These are phyloP conservation scores for Aspergillus intermedius DNA, from an alignment of 2,329 filamentous ascomycete species.

Conservation along the genomic window DNA sequence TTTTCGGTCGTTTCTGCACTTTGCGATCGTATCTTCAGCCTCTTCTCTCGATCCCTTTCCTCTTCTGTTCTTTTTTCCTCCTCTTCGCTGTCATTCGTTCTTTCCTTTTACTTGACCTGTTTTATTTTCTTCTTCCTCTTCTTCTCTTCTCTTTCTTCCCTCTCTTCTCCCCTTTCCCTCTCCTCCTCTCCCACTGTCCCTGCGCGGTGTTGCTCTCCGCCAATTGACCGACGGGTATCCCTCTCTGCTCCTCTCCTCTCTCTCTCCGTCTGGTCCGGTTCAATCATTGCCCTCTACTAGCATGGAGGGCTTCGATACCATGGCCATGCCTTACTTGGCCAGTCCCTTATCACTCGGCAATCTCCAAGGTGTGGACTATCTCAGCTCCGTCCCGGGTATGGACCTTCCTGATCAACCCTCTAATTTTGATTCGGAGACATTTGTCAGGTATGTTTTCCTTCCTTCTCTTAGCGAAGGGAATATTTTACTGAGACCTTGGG, in stretches of 20 bases:
- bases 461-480: slow-evolving; percentile 1
- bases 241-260: slow-evolving; percentile 2
- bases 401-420: slow-evolving; percentile 54
- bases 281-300: slow-evolving; percentile 11
- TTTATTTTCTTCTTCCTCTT: slow-evolving; percentile 2
- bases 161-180: slow-evolving; percentile 3
- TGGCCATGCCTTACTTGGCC: slow-evolving; percentile 58
- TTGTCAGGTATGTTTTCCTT: slow-evolving; percentile 47
- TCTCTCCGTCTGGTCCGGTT: not conserved
- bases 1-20: not conserved
- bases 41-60: slow-evolving; percentile 1
- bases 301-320: slow-evolving; percentile 55
- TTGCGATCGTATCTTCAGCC: slow-evolving; percentile 7
- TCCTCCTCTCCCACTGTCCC: slow-evolving; percentile 5
- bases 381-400: slow-evolving; percentile 45
- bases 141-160: slow-evolving; percentile 3
- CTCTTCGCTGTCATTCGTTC: not conserved
- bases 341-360: slow-evolving; percentile 52
- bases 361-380: slow-evolving; percentile 43
- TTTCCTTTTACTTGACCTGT: slow-evolving; percentile 2
- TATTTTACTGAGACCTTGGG: not conserved
- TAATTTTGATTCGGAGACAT: slow-evolving; percentile 55
- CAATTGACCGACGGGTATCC: not conserved
- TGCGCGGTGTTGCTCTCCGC: slow-evolving; percentile 1
- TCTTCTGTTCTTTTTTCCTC: slow-evolving; percentile 2